phyloP scores from a whole-genome alignment of 176 grass and related monocot genomes.

The Cenchrus americanus region DNA sequence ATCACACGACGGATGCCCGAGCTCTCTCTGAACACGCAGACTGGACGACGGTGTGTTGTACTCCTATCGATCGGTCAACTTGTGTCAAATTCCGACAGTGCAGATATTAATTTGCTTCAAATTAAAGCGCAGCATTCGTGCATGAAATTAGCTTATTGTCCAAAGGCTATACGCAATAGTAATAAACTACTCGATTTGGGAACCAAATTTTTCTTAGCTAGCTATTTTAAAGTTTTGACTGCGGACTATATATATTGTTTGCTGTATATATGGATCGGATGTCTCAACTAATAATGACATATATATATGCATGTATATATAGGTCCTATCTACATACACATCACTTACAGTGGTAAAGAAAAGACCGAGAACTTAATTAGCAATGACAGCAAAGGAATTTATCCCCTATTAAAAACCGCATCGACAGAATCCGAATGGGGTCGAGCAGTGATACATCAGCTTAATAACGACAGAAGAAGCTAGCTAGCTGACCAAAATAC shows the following conservation, averaged over 20 bases:
- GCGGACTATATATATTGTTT: no score
- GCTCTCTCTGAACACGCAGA: background rate
- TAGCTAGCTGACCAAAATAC: background rate
- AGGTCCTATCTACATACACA: no score
- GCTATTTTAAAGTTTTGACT: no score
- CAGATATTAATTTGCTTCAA: background rate
- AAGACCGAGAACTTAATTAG: no score
- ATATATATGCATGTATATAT: no score
- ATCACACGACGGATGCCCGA: background rate
- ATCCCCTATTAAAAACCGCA: no score
- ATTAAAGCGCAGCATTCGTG: background rate
- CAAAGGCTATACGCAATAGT: background rate
- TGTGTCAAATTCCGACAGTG: background rate
- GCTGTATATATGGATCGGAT: no score
- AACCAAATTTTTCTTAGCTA: background rate
- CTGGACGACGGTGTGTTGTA: background rate
- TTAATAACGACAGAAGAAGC: background rate
- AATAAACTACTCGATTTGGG: background rate
- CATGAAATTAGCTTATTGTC: background rate
- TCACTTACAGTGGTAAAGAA: no score
- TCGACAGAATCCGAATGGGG: background rate
- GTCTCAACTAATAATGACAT: no score
- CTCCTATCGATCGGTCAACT: background rate
- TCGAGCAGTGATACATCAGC: constrained; percentile 7
- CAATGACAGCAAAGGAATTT: no score